Base-by-base conservation (phyloP, 2,329 filamentous ascomycete genomes). In the Stachybotrys elegans region DNA sequence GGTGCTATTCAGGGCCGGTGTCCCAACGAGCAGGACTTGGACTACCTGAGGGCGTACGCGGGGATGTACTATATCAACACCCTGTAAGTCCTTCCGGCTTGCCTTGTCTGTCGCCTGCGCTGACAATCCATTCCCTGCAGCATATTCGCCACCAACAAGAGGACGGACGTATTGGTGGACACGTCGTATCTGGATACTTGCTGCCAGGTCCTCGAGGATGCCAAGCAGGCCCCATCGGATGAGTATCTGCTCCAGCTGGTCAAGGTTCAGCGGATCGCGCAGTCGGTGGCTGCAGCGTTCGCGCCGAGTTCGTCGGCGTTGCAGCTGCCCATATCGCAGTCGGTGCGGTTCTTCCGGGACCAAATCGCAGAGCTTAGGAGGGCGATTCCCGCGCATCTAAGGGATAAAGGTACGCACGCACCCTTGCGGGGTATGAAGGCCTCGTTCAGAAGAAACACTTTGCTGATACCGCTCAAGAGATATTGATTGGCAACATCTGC, bases 21-120 rank as follows among this genome's bases (percentile, higher is more conserved):
- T 46, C 19, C 53, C 13, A 54, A 51, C 22, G 61, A 59, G 34
- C 49, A 53, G 1, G 59, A 58, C 19, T 49, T 75, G 9, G 70
- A 76, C 44, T 57, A 67, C 37, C 66, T 75, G 58, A 62, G 74
- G 36, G 70, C 72, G 0, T 75, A 72, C 52, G 65, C 66, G 1
- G 73, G 71, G 3, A 71, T 69, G 4, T 78, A 74, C 46, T 77
- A 76, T 43, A 51, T 76, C 4, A 71, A 73, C 22, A 72, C 72
- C 6, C 51, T 72, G 71, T 75, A 47, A 53, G 70, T 60, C 3
- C 2, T 22, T 8, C 22, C 12, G 20, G 9, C 14, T 6, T 4
- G n/a, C n/a, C n/a, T n/a, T n/a, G n/a, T n/a, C n/a, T n/a, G n/a
- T n/a, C 12, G 11, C 13, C 9, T 3, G 19, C 17, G 22, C 17